These are phyloP conservation scores for Aspergillus pseudotamarii DNA, from an alignment of 2,329 filamentous ascomycete species.

Conservation along the genomic window DNA sequence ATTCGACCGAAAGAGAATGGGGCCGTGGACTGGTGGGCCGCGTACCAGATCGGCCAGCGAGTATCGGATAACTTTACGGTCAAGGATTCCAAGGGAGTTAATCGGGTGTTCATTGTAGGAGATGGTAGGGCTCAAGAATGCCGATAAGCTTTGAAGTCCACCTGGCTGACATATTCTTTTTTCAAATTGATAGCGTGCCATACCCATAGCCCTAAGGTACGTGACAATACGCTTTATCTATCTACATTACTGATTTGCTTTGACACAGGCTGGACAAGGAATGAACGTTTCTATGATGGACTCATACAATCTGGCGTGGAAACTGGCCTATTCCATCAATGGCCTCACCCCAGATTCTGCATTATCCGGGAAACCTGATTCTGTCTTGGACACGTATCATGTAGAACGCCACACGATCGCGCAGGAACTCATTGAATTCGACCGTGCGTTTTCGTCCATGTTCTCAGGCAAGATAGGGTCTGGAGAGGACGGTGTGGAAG, in stretches of 20 bases:
- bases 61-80: slow-evolving; percentile 51
- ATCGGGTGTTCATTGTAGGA: slow-evolving; percentile 73
- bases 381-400: slow-evolving; percentile 42
- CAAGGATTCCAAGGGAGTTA: slow-evolving; percentile 67
- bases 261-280: slow-evolving; percentile 65
- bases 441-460: slow-evolving; percentile 43
- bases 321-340: slow-evolving; percentile 40
- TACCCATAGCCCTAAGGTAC: slow-evolving; percentile 71
- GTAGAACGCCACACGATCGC: slow-evolving; percentile 41
- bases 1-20: slow-evolving; percentile 62
- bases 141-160: not conserved
- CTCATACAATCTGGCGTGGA: slow-evolving; percentile 47
- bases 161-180: slow-evolving; percentile 1
- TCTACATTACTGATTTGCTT: not conserved
- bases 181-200: slow-evolving; percentile 60
- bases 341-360: slow-evolving; percentile 34
- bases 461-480: slow-evolving; percentile 43
- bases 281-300: slow-evolving; percentile 79
- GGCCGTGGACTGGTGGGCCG: slow-evolving; percentile 72
- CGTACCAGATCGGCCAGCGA: slow-evolving; percentile 76
- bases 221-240: not conserved
- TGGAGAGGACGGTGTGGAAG: slow-evolving; percentile 26
- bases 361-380: slow-evolving; percentile 17
- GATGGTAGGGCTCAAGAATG: slow-evolving; percentile 49
- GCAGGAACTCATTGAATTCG: slow-evolving; percentile 43